Conservation (phyloP, 345 rosid species). For the Erucastrum elatum region DNA sequence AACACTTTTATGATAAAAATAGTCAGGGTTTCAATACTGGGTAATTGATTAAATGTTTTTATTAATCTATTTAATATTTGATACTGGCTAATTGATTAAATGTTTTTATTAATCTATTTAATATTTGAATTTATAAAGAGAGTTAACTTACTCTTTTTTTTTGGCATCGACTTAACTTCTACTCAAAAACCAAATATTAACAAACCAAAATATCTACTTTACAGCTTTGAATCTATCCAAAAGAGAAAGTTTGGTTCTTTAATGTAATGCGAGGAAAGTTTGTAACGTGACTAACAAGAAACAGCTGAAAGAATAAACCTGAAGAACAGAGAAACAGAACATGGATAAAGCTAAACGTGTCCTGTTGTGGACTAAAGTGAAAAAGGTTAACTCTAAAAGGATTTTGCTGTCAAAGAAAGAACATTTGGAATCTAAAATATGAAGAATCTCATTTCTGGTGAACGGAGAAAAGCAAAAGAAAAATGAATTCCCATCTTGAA, state of each 20-base stretch:
- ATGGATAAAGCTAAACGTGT: constrained; percentile 22
- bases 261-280: neutral
- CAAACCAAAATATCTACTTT: neutral
- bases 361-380: constrained; percentile 35
- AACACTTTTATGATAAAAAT: too few relatives aligned
- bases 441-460: constrained; percentile 42
- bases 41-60: too few relatives aligned
- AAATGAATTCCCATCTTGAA: constrained; percentile 40
- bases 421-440: constrained; percentile 33
- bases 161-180: too few relatives aligned
- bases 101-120: too few relatives aligned
- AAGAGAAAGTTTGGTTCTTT: constrained; percentile 16
- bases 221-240: neutral
- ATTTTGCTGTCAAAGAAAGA: neutral
- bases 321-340: constrained; percentile 19
- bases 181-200: constrained; percentile 1
- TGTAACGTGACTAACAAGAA: constrained; percentile 32
- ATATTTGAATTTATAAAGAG: too few relatives aligned
- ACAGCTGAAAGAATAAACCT: constrained; percentile 26
- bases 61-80: too few relatives aligned
- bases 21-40: too few relatives aligned
- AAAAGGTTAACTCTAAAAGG: constrained; percentile 14
- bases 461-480: constrained; percentile 18
- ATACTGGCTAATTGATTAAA: too few relatives aligned
- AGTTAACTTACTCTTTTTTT: too few relatives aligned